These are phyloP conservation scores for Limonium bicolor DNA, from an alignment of 148 eudicot species.

Conservation along the genomic window DNA sequence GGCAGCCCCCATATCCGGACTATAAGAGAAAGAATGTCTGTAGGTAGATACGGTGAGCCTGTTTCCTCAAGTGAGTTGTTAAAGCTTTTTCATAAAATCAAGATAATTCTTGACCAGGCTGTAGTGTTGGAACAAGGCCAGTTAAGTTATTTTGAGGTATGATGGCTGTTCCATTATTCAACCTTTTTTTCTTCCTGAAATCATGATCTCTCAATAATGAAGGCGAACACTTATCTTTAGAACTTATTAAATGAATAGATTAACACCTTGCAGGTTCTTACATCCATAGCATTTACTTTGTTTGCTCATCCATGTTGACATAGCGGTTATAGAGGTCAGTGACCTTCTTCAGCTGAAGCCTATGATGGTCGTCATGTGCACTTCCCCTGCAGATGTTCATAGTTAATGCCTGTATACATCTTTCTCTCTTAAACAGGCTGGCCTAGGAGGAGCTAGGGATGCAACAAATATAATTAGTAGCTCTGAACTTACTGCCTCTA, in stretches of 20 bases:
- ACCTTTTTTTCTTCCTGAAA: background rate
- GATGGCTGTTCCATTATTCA: too few relatives aligned
- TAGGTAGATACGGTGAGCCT: conserved; percentile 53
- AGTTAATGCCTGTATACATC: background rate
- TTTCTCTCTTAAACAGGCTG: conserved; percentile 39
- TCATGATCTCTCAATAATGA: background rate
- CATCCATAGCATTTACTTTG: conserved; percentile 71
- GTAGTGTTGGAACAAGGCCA: conserved; percentile 44
- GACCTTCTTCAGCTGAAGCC: background rate
- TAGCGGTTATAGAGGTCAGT: conserved; percentile 72
- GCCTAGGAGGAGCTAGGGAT: conserved; percentile 95
- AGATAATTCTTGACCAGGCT: conserved; percentile 45
- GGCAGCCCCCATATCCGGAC: conserved; percentile 80
- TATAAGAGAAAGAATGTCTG: conserved; percentile 75
- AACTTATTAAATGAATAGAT: background rate
- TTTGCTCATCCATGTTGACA: conserved; percentile 75
- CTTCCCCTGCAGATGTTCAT: background rate
- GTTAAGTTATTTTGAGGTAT: conserved; percentile 94
- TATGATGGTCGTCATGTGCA: background rate
- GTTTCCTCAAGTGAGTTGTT: conserved; percentile 39
- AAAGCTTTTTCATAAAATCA: conserved; percentile 36
- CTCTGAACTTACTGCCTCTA: conserved; percentile 57
- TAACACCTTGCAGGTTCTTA: conserved; percentile 46
- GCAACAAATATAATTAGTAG: conserved; percentile 71
- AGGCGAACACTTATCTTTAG: background rate